Conservation (phyloP, 2,329 filamentous ascomycete species). For the Elsinoe fawcettii region DNA sequence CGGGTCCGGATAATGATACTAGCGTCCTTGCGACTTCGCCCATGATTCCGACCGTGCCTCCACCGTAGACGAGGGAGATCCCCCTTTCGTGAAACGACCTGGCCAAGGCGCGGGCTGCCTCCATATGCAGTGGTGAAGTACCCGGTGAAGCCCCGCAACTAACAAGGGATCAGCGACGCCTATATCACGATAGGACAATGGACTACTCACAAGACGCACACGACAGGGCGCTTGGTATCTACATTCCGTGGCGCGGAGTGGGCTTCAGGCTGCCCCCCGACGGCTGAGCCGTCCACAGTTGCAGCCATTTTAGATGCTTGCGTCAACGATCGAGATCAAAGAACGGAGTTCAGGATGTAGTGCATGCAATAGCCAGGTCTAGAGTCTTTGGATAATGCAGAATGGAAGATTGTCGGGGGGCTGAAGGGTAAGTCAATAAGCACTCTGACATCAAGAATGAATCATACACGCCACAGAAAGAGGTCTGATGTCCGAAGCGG, state of each 20-base stretch:
- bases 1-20: slow-evolving; percentile 70
- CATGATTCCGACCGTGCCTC: slow-evolving; percentile 92
- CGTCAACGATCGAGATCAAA: slow-evolving; percentile 2
- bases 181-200: background rate
- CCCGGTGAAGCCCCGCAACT: slow-evolving; percentile 78
- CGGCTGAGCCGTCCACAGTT: background rate
- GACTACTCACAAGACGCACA: slow-evolving; percentile 71
- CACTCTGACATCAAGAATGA: background rate
- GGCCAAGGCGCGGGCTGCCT: slow-evolving; percentile 69
- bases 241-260: background rate
- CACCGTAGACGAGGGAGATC: slow-evolving; percentile 85
- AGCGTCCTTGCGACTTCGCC: slow-evolving; percentile 84
- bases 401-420: background rate
- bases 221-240: slow-evolving; percentile 44
- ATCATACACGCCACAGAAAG: background rate
- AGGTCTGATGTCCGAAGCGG: background rate
- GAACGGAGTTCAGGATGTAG: background rate
- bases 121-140: slow-evolving; percentile 63
- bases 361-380: background rate
- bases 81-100: slow-evolving; percentile 64
- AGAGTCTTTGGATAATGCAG: background rate
- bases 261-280: background rate
- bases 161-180: slow-evolving; percentile 17
- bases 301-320: background rate
- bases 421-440: background rate